phyloP scores from a whole-genome alignment of 352 stramenopile genomes.

The Pythium phragmitis region DNA sequence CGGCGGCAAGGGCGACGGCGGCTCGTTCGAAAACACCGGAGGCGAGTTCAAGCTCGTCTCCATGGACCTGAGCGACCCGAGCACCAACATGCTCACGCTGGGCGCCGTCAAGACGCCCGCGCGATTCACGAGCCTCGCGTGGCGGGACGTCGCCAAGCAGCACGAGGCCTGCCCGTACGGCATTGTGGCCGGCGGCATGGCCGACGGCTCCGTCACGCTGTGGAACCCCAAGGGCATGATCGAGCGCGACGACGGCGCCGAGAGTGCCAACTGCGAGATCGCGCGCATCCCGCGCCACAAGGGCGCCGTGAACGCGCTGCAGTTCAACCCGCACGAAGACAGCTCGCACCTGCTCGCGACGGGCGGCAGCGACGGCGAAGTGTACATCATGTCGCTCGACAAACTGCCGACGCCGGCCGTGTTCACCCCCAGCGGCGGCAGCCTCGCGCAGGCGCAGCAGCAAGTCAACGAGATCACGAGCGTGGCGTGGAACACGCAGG shows the following conservation, averaged over 20 bases:
- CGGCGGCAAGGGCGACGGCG: conserved; percentile 93
- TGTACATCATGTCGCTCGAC: conserved; percentile 95
- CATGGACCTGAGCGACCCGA: conserved; percentile 86
- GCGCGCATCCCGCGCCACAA: conserved; percentile 85
- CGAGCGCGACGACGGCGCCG: conserved; percentile 33
- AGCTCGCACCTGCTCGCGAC: conserved; percentile 92
- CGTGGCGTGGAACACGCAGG: conserved; percentile 97
- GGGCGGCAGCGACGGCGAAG: conserved; percentile 92
- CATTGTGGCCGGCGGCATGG: conserved; percentile 96
- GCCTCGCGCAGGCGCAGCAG: conserved; percentile 49
- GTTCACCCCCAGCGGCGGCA: conserved; percentile 84
- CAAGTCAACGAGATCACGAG: conserved; percentile 87
- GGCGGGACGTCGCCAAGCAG: conserved; percentile 86
- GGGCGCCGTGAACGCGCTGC: conserved; percentile 89
- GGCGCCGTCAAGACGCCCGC: conserved; percentile 88
- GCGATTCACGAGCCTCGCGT: conserved; percentile 94
- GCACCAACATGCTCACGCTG: conserved; percentile 70
- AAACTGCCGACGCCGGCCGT: conserved; percentile 88
- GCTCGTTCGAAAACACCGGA: conserved; percentile 97
- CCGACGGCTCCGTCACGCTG: conserved; percentile 95
- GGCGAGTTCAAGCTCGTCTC: conserved; percentile 96
- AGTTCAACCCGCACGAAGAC: conserved; percentile 95
- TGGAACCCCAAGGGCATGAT: conserved; percentile 94
- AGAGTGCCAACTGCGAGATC: conserved; percentile 55
- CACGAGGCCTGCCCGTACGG: conserved; percentile 81